These are phyloP conservation scores for Candida ascalaphidarum DNA, from an alignment of 805 yeast genomes.

Conservation along the genomic window DNA sequence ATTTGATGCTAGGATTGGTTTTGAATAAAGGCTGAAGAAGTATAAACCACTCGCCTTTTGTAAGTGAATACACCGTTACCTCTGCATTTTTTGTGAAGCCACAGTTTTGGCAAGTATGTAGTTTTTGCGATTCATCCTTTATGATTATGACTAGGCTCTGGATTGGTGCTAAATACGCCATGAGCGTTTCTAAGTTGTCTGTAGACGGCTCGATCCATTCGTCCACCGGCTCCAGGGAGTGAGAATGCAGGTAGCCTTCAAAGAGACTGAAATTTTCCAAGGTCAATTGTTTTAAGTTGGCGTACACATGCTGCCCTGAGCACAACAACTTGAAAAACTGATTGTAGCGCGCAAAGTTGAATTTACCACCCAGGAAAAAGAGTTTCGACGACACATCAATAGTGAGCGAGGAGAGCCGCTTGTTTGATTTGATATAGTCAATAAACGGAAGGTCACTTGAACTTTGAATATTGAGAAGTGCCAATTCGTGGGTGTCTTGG, in stretches of 20 bases:
- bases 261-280: constrained; percentile 26
- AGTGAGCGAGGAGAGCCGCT: constrained; percentile 25
- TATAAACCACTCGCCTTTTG: constrained; percentile 10
- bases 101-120: constrained; percentile 25
- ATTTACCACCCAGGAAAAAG: constrained; percentile 20
- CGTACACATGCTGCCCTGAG: constrained; percentile 24
- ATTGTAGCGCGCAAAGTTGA: constrained; percentile 23
- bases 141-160: constrained; percentile 15
- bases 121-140: constrained; percentile 11
- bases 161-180: constrained; percentile 8
- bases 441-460: constrained; percentile 41
- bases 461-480: constrained; percentile 29
- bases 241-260: constrained; percentile 9
- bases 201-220: constrained; percentile 12
- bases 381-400: constrained; percentile 44
- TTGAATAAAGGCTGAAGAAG: constrained; percentile 9
- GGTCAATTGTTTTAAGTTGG: constrained; percentile 14
- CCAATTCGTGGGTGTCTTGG: constrained; percentile 26
- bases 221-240: constrained; percentile 6
- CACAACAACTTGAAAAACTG: constrained; percentile 20
- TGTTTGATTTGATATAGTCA: constrained; percentile 33
- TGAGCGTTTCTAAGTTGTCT: constrained; percentile 14
- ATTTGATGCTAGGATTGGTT: constrained; percentile 5
- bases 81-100: constrained; percentile 13
- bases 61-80: constrained; percentile 4